phyloP scores from a whole-genome alignment of 208 protist species.

The Trypanosoma brucei region DNA sequence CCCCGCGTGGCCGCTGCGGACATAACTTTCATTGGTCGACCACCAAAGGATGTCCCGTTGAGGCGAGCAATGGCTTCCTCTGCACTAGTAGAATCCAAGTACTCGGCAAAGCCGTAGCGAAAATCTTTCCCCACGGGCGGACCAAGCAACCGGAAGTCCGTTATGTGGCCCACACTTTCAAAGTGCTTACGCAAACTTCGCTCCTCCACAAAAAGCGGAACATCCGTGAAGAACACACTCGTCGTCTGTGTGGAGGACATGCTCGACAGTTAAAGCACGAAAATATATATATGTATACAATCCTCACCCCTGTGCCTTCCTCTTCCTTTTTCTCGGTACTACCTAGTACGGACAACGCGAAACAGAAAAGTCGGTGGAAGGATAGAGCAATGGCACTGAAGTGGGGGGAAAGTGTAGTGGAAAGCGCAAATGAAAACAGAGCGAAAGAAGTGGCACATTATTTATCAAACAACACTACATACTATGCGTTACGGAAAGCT shows the following conservation, averaged over 20 bases:
- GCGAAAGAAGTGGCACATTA: no score
- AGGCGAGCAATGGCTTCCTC: slow-evolving; percentile 71
- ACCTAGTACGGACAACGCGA: no score
- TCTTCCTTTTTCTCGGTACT: no score
- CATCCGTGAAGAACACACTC: slow-evolving; percentile 81
- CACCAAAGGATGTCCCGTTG: slow-evolving; percentile 69
- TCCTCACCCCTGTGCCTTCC: no score
- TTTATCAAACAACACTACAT: no score
- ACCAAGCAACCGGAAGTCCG: slow-evolving; percentile 61
- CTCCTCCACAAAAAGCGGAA: slow-evolving; percentile 64
- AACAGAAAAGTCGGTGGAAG: no score
- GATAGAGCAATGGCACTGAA: no score
- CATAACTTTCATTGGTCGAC: slow-evolving; percentile 65
- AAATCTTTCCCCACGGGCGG: slow-evolving; percentile 66
- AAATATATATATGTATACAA: neutral
- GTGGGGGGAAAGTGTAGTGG: no score
- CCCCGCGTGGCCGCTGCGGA: slow-evolving; percentile 19
- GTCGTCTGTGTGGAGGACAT: slow-evolving; percentile 19
- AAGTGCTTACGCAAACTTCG: slow-evolving; percentile 71
- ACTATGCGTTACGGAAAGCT: no score
- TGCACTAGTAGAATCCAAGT: slow-evolving; percentile 70
- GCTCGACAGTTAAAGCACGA: neutral
- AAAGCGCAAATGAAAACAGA: no score
- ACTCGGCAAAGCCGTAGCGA: slow-evolving; percentile 72
- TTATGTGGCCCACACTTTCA: slow-evolving; percentile 76